Conservation (phyloP, 1,284 basidiomycete genomes). For the Sporisorium iseilematis-ciliati region DNA sequence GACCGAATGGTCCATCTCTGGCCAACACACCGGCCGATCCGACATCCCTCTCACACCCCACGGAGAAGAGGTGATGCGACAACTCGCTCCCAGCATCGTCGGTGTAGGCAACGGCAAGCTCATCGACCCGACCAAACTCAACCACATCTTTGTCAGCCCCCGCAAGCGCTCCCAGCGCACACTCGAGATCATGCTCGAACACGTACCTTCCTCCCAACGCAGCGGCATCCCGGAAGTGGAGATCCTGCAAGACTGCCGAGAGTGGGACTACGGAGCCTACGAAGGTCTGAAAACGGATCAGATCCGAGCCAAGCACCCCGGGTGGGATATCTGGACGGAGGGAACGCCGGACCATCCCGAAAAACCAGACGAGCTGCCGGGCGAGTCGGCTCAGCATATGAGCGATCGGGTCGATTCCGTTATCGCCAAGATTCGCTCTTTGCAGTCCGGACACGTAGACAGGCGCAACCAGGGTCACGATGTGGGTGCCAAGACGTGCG, state of each 20-base stretch:
- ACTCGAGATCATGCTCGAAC: conserved; percentile 59
- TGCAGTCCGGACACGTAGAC: conserved; percentile 59
- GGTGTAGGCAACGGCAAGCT: conserved; percentile 55
- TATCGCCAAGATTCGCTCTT: conserved; percentile 55
- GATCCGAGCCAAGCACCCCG: conserved; percentile 55
- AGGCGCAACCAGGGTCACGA: conserved; percentile 48
- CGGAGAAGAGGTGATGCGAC: conserved; percentile 61
- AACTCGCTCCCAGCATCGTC: conserved; percentile 60
- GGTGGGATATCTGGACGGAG: conserved; percentile 67
- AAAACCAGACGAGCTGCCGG: conserved; percentile 51
- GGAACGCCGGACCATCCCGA: conserved; percentile 64
- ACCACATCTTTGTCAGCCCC: conserved; percentile 62
- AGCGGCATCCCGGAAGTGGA: conserved; percentile 44
- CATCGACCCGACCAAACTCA: conserved; percentile 58
- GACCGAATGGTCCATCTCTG: conserved; percentile 68
- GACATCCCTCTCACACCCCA: conserved; percentile 64
- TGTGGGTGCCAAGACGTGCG: conserved; percentile 51
- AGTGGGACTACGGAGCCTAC: conserved; percentile 69
- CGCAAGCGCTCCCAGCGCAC: conserved; percentile 59
- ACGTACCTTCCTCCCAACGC: conserved; percentile 40
- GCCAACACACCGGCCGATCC: conserved; percentile 66
- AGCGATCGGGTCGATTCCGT: conserved; percentile 61
- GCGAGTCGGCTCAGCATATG: conserved; percentile 64
- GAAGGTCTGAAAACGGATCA: conserved; percentile 65
- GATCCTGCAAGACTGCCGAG: conserved; percentile 60